phyloP scores from a whole-genome alignment of 257 asterid genomes.

The Solanum chmielewskii region DNA sequence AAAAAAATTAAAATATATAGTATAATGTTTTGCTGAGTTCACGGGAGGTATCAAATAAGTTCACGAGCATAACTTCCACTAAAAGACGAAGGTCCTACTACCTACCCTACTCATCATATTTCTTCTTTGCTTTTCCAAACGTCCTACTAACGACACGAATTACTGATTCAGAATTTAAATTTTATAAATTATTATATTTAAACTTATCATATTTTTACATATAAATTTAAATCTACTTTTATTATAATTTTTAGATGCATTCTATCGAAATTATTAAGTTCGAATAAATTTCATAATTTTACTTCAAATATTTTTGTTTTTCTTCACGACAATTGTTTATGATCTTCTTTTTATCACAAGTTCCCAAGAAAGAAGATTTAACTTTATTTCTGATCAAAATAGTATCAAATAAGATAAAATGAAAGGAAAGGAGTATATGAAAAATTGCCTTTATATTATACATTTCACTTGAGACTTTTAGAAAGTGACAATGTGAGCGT shows the following conservation, averaged over 20 bases:
- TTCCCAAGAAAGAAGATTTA: neutral
- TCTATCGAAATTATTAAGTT: neutral
- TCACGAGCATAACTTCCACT: slow-evolving; percentile 38
- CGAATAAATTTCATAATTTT: too few species aligned
- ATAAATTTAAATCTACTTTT: too few species aligned
- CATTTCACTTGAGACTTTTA: neutral
- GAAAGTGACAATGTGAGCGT: neutral
- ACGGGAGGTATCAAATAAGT: slow-evolving; percentile 33
- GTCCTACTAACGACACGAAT: neutral
- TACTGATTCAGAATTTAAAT: neutral
- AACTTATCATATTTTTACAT: too few species aligned
- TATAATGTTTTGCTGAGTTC: slow-evolving; percentile 17
- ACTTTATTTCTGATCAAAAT: neutral
- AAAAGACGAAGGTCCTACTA: slow-evolving; percentile 25
- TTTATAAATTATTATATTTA: neutral
- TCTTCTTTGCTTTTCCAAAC: slow-evolving; percentile 5
- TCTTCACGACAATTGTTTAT: neutral
- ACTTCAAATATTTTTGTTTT: neutral
- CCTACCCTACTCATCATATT: neutral
- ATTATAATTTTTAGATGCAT: too few species aligned
- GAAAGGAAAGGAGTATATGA: neutral
- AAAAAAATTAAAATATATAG: neutral
- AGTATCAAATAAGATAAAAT: neutral
- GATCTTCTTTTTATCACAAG: neutral
- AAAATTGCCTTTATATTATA: neutral